Evolutionary conservation across 352 stramenopile genomes (phyloP).

Genomic region (Thraustochytrium striatum): DNA sequence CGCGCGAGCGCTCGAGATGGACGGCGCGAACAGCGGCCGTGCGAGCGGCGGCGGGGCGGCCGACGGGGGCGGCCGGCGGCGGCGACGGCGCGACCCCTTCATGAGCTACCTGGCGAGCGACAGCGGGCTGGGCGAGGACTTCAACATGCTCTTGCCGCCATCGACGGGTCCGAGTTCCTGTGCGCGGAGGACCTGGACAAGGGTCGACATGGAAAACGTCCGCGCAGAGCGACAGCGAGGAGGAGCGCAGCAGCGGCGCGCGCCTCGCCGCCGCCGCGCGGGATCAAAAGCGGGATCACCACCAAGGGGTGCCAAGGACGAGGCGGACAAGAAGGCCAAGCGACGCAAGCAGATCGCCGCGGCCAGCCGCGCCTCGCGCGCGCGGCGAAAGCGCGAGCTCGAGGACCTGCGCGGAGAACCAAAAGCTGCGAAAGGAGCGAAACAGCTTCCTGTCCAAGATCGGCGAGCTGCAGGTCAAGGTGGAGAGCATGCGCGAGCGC

Average conservation of each 20-base stretch:
- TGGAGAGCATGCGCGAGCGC: constrained; percentile 24
- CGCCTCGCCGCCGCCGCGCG: background rate
- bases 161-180: background rate
- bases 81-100: background rate
- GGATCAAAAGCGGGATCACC: constrained; percentile 23
- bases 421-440: constrained; percentile 12
- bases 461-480: constrained; percentile 33
- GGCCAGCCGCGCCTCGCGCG: constrained; percentile 21
- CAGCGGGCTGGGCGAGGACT: background rate
- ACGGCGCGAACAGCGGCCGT: too few species aligned
- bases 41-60: too few species aligned
- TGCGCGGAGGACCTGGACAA: background rate
- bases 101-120: background rate
- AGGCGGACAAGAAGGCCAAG: constrained; percentile 20
- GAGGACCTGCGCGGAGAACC: constrained; percentile 32
- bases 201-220: background rate
- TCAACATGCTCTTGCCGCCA: constrained; percentile 17
- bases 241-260: background rate
- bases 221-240: background rate
- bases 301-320: background rate
- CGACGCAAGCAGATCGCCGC: constrained; percentile 44
- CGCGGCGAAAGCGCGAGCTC: constrained; percentile 36
- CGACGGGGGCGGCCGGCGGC: too few species aligned
- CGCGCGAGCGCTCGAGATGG: too few species aligned
- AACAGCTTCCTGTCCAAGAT: constrained; percentile 36